These are phyloP conservation scores for Carex cristatella DNA, from an alignment of 176 grass and related monocot genomes.

Conservation along the genomic window DNA sequence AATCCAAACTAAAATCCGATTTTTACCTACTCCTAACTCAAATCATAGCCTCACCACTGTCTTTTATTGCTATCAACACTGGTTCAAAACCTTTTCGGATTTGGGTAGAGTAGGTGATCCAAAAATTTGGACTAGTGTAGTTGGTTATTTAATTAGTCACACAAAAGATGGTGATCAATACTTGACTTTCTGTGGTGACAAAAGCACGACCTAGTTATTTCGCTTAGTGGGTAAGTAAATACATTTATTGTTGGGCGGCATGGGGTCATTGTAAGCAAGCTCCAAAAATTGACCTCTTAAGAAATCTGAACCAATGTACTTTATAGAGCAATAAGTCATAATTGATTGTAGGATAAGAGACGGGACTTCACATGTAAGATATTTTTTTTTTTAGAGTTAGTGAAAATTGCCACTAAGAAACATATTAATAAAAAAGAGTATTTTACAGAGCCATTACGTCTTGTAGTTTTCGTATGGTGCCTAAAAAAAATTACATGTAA, in stretches of 20 bases:
- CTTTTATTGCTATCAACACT: not conserved
- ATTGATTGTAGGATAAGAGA: too few relatives aligned
- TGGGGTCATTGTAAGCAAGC: not conserved
- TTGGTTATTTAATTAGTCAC: not conserved
- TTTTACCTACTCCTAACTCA: too few relatives aligned
- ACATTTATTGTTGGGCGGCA: not conserved
- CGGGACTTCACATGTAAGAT: too few relatives aligned
- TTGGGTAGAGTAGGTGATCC: not conserved
- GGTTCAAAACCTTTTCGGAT: not conserved
- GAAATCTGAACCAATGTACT: not conserved
- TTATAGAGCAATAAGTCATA: too few relatives aligned
- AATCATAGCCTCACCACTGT: too few relatives aligned
- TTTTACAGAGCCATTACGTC: too few relatives aligned
- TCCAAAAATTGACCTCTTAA: not conserved
- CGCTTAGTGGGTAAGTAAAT: not conserved
- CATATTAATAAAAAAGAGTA: too few relatives aligned
- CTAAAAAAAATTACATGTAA: too few relatives aligned
- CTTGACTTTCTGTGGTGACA: not conserved
- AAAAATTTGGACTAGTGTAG: not conserved
- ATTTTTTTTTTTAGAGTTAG: too few relatives aligned
- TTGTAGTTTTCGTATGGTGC: too few relatives aligned
- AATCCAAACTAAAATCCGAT: too few relatives aligned
- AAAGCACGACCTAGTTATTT: not conserved
- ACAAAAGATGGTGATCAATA: conserved; percentile 3
- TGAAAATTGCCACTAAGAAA: too few relatives aligned